phyloP scores from a whole-genome alignment of 192 early-diverging fungal genomes.

The Coemansia interrupta region DNA sequence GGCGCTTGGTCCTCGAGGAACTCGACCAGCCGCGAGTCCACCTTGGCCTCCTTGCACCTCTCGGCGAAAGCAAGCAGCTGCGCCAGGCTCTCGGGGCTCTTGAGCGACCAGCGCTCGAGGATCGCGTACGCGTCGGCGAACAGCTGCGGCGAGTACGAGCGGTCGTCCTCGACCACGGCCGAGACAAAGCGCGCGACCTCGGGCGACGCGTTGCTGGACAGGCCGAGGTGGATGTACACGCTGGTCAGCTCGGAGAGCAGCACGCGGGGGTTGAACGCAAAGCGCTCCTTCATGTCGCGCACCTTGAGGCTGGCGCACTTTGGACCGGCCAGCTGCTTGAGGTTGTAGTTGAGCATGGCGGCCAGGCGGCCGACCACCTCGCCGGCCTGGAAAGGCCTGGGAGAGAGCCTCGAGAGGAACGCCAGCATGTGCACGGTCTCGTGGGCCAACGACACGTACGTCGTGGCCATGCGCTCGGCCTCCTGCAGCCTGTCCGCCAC shows the following conservation, averaged over 20 bases:
- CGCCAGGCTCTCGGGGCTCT: constrained; percentile 61
- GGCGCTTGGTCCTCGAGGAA: constrained; percentile 81
- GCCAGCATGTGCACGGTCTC: constrained; percentile 92
- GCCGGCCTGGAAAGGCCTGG: constrained; percentile 78
- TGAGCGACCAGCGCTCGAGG: constrained; percentile 62
- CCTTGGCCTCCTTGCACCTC: constrained; percentile 67
- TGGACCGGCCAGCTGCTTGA: constrained; percentile 85
- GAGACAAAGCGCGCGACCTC: constrained; percentile 58
- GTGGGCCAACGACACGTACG: constrained; percentile 82
- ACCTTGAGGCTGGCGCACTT: constrained; percentile 88
- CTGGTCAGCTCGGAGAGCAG: constrained; percentile 80
- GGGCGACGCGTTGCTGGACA: constrained; percentile 42
- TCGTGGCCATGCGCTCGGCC: constrained; percentile 79
- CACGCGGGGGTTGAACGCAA: constrained; percentile 81
- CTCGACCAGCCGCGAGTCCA: constrained; percentile 63
- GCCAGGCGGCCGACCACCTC: constrained; percentile 91
- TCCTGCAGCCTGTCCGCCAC: constrained; percentile 27
- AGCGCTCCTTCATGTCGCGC: constrained; percentile 65
- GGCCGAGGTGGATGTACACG: constrained; percentile 76
- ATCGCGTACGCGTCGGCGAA: constrained; percentile 76
- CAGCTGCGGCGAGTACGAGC: constrained; percentile 73
- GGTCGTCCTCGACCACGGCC: constrained; percentile 80
- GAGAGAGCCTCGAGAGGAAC: constrained; percentile 75
- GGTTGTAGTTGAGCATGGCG: constrained; percentile 96
- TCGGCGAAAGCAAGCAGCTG: constrained; percentile 65